Evolutionary conservation across 2,329 filamentous ascomycete species (phyloP), one percentile per base, ranked within the genome.

Genomic region (Monosporascus sp.): DNA sequence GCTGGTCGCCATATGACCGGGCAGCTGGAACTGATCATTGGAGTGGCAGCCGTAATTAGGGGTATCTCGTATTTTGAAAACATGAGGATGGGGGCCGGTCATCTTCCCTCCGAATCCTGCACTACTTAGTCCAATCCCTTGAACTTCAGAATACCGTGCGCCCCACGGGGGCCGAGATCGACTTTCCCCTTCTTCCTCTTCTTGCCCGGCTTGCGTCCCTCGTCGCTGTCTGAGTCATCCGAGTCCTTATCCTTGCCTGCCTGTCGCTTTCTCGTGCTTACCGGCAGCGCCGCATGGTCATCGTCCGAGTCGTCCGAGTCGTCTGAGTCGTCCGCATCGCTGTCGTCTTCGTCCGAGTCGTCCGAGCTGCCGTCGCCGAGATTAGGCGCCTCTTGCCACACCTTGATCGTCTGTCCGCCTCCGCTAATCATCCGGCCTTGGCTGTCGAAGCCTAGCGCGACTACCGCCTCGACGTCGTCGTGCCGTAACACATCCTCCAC

Each of bases 341-440:
- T 79, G 0, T 77, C 78, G 1, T 76, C 76, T 1, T 69, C 68
- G 15, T 72, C 78, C 1, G 77, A 78, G 0, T 77, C 78, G 1
- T 76, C 76, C 1, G 68, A 68, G 2, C 62, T 62, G 31, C 68
- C 63, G 2, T 74, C 76, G 22, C 80, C 77, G 3, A 78, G 68
- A 53, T 75, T 76, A n/a, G 80, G 75, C 55, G 86, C 81, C 66
- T 94, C 84, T 56, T 85, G 84, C 94, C 94, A 99, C 2, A 97
- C 86, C 71, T 97, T 97, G 58, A 99, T 82, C 0, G 85, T 85
- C 61, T 81, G 82, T 0, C 94, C 94, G 51, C 94, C 94, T 11
- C 91, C 92, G 64, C 86, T 95, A 61, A 99, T 91, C 78, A 99
- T 84, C 46, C 94, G 81, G 46, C 91, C 89, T 50, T 86, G 84